Evolutionary conservation across 176 grass and related monocot species (phyloP), one percentile per base, ranked within the genome.

Genomic region (Cenchrus purpureus): DNA sequence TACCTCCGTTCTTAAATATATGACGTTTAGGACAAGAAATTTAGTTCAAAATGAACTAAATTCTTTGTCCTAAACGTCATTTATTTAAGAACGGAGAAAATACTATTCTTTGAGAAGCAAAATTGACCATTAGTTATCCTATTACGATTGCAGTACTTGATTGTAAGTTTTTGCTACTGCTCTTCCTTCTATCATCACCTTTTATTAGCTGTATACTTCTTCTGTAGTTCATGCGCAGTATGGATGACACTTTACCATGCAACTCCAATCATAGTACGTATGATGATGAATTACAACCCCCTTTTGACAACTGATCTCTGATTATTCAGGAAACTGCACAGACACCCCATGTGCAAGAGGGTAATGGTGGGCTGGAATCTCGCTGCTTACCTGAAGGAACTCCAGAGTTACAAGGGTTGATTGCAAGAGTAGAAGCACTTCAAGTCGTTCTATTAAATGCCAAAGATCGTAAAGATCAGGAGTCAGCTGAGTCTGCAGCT

Each of bases 341-440:
- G 14, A 34, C 54, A 29, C 83, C 44, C 74, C 71, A 20, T 57
- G 20, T 67, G 32, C 65, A 87, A 74, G 65, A 82, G 12, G 17
- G 50, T 13, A 65, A 65, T 22, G 7, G 74, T 42, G 17, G 7
- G 17, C 10, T 55, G 48, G 64, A 77, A 77, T 71, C 67, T 81
- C 34, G 34, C 40, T 45, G 7, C 58, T 53, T 49, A 64, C 15
- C 62, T 19, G 13, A 44, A 25, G 88, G 86, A 81, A 80, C 83
- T 79, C n/a, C 46, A 25, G 84, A 87, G 65, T 71, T 97, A 65
- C 83, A 89, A 79, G 76, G 63, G 73, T 65, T 94, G 63, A 88
- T 87, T 78, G n/a, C 74, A 80, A 92, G 91, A 91, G 84, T 94
- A 58, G 92, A 94, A 92, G 82, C 73, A 85, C 78, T 97, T 66